These are phyloP conservation scores for Crithidia expoeki DNA, from an alignment of 208 protist genomes.

Conservation along the genomic window DNA sequence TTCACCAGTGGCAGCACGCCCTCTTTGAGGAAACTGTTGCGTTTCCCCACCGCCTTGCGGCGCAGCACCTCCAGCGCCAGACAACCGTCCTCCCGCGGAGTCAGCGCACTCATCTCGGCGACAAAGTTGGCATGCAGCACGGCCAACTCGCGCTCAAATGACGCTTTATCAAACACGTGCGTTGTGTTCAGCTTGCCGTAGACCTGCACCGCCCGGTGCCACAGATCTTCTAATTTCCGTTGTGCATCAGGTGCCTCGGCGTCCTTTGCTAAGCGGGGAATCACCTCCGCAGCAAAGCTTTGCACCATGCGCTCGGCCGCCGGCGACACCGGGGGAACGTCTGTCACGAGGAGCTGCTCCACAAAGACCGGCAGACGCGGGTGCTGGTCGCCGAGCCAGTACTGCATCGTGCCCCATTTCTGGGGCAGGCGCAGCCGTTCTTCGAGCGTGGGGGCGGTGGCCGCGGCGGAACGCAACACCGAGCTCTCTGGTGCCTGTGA, in stretches of 20 bases:
- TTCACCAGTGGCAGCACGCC: slow-evolving; percentile 49
- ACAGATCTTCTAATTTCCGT: slow-evolving; percentile 38
- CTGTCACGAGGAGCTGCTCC: slow-evolving; percentile 40
- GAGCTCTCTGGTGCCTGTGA: slow-evolving; percentile 60
- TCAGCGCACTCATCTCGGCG: slow-evolving; percentile 29
- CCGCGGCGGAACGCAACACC: slow-evolving; percentile 42
- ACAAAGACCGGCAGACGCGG: slow-evolving; percentile 72
- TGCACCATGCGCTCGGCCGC: slow-evolving; percentile 55
- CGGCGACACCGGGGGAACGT: slow-evolving; percentile 63
- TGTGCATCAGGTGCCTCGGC: slow-evolving; percentile 9
- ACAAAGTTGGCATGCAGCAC: slow-evolving; percentile 32
- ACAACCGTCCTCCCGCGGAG: slow-evolving; percentile 35
- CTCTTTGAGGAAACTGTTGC: slow-evolving; percentile 63
- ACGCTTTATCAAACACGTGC: slow-evolving; percentile 56
- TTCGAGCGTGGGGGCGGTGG: slow-evolving; percentile 50
- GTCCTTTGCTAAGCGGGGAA: slow-evolving; percentile 41
- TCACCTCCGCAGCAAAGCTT: slow-evolving; percentile 55
- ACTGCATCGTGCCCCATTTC: slow-evolving; percentile 65
- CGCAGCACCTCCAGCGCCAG: slow-evolving; percentile 82
- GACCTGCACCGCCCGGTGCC: slow-evolving; percentile 41
- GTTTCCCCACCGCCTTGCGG: slow-evolving; percentile 60
- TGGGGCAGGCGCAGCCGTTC: slow-evolving; percentile 42
- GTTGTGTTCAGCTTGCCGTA: slow-evolving; percentile 35
- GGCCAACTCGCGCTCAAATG: slow-evolving; percentile 54
- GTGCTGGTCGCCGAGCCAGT: slow-evolving; percentile 70